Evolutionary conservation across 139 green algal species (phyloP), one percentile per base, ranked within the genome.

Genomic region (Ulvella scutata): DNA sequence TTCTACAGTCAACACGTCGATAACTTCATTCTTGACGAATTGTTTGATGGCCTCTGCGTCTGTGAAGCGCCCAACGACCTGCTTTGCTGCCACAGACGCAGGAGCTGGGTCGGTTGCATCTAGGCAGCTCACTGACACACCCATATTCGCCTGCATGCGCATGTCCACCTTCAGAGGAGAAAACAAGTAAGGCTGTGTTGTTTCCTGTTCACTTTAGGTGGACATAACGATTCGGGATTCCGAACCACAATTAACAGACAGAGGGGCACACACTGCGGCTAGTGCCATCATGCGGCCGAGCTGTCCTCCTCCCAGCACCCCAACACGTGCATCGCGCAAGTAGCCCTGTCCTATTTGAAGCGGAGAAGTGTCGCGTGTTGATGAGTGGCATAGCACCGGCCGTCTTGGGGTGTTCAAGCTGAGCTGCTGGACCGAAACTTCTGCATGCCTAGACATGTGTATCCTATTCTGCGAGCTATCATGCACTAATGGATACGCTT

Each of bases 231-330:
- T n/a, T n/a, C n/a, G n/a, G n/a, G n/a, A n/a, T n/a, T n/a, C n/a
- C n/a, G n/a, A n/a, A n/a, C n/a, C n/a, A n/a, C n/a, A n/a, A n/a
- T n/a, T n/a, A n/a, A n/a, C n/a, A n/a, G n/a, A n/a, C n/a, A n/a
- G n/a, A n/a, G n/a, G n/a, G n/a, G n/a, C n/a, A n/a, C 86, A 77
- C 79, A 95, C 90, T 76, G 92, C 94, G 59, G 92, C 94, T 60
- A 95, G 82, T 1, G 88, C 94, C 74, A 98, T 86, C 95, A 99
- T 99, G 33, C 94, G 90, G 26, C 94, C 95, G 29, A 99, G 88
- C 83, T 99, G 95, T 0, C 95, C 95, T 29, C 95, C 95, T 28
- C 95, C 95, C 9, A 99, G 85, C 35, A 99, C 88, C 6, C 95
- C 95, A 28, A 99, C 81, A 0, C 92, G 81, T 13, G 80, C 81